Evolutionary conservation across 2,329 filamentous ascomycete genomes (phyloP).

Genomic region (Fusarium dimerum): DNA sequence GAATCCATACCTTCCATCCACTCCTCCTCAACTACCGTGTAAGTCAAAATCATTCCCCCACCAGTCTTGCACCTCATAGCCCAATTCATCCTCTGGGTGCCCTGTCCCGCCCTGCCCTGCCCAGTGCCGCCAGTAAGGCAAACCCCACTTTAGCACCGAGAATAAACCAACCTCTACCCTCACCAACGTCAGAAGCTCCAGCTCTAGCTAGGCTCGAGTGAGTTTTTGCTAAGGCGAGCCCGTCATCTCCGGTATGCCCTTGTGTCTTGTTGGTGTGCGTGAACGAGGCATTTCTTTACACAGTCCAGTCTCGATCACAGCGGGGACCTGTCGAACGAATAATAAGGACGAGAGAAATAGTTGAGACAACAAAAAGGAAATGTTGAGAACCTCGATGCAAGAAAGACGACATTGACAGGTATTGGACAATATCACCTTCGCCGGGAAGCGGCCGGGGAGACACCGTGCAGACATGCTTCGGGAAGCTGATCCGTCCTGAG

Average conservation of each 20-base stretch:
- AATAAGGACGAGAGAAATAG: neutral
- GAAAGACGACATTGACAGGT: neutral
- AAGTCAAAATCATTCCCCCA: conserved; percentile 25
- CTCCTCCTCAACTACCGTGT: conserved; percentile 19
- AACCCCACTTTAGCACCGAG: conserved; percentile 31
- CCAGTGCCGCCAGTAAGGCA: conserved; percentile 15
- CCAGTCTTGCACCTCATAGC: conserved; percentile 16
- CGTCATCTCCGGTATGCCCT: conserved; percentile 11
- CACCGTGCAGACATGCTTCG: conserved; percentile 20
- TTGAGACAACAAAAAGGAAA: neutral
- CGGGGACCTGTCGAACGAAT: neutral
- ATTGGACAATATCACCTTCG: conserved; percentile 11
- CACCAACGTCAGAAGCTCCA: conserved; percentile 26
- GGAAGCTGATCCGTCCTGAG: conserved; percentile 20
- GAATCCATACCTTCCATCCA: conserved; percentile 14
- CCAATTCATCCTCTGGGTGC: conserved; percentile 21
- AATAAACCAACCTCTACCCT: conserved; percentile 8
- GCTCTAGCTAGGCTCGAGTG: conserved; percentile 26
- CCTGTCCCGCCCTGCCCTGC: conserved; percentile 3
- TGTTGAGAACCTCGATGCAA: neutral
- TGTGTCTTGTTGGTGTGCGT: conserved; percentile 17
- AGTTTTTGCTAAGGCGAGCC: conserved; percentile 19
- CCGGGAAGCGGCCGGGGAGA: conserved; percentile 26
- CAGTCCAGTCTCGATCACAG: neutral
- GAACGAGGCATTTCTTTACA: conserved; percentile 11